phyloP scores from a whole-genome alignment of 2,329 filamentous ascomycete genomes.

The Fusarium sp. region DNA sequence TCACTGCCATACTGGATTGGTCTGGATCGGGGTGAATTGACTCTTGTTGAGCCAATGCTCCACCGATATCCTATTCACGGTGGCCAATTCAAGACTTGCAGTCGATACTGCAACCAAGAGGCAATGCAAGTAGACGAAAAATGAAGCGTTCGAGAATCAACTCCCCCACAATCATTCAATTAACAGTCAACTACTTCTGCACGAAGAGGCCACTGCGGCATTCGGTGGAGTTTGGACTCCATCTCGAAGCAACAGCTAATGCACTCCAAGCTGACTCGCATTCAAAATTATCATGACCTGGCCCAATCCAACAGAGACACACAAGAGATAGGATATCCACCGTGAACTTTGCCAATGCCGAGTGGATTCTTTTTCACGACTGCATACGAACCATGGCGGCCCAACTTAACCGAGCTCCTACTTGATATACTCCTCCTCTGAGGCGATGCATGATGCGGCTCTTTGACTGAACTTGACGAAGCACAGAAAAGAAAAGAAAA shows the following conservation, averaged over 20 bases:
- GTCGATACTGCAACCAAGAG: slow-evolving; percentile 5
- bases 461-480: slow-evolving; percentile 5
- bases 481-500: neutral
- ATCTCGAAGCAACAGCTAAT: slow-evolving; percentile 14
- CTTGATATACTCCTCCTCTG: slow-evolving; percentile 14
- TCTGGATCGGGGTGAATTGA: neutral
- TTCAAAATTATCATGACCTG: slow-evolving; percentile 9
- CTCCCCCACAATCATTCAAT: neutral
- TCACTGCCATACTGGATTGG: neutral
- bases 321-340: slow-evolving; percentile 13
- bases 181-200: neutral
- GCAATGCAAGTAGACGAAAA: slow-evolving; percentile 18
- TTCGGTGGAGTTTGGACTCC: slow-evolving; percentile 12
- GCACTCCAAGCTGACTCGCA: slow-evolving; percentile 34
- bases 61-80: slow-evolving; percentile 33
- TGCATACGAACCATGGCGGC: neutral
- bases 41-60: neutral
- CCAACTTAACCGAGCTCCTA: slow-evolving; percentile 7
- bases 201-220: neutral
- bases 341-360: slow-evolving; percentile 18
- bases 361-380: neutral
- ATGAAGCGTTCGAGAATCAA: slow-evolving; percentile 17
- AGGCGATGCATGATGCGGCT: slow-evolving; percentile 18
- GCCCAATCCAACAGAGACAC: slow-evolving; percentile 36
- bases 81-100: slow-evolving; percentile 33